Evolutionary conservation across 306 rosid species (phyloP).

Genomic region (Abrus precatorius): DNA sequence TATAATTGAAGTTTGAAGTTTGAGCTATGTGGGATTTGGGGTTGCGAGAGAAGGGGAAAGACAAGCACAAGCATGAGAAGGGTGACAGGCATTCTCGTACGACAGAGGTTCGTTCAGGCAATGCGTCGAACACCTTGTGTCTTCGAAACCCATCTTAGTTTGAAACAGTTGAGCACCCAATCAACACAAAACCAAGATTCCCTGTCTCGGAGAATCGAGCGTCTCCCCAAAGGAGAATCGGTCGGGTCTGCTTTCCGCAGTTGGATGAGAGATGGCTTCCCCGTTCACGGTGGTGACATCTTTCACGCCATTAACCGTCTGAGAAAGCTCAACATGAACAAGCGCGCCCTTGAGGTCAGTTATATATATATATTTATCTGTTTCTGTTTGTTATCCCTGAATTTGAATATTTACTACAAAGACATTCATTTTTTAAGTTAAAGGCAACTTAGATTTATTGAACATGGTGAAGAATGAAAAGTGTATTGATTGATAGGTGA

Average conservation of each 20-base stretch:
- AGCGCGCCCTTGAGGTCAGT: slow-evolving; percentile 86
- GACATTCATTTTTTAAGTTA: not conserved
- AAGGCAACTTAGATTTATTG: not conserved
- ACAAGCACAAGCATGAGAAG: slow-evolving; percentile 48
- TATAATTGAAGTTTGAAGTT: too few relatives aligned
- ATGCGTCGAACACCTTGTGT: slow-evolving; percentile 68
- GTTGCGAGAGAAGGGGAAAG: not conserved
- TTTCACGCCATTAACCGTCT: slow-evolving; percentile 92
- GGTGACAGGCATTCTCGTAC: slow-evolving; percentile 14
- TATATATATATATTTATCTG: not conserved
- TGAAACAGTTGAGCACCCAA: slow-evolving; percentile 62
- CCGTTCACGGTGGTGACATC: slow-evolving; percentile 76
- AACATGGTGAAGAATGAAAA: slow-evolving; percentile 25
- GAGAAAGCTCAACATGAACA: slow-evolving; percentile 78
- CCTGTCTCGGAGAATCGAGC: slow-evolving; percentile 84
- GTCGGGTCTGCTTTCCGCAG: slow-evolving; percentile 78
- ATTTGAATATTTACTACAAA: not conserved
- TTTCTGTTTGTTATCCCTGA: not conserved
- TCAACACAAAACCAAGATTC: slow-evolving; percentile 53
- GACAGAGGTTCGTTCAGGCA: slow-evolving; percentile 58
- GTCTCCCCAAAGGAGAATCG: slow-evolving; percentile 63
- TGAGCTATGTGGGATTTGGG: not conserved
- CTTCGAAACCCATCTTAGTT: slow-evolving; percentile 32
- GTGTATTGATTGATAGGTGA: slow-evolving; percentile 65
- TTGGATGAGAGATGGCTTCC: slow-evolving; percentile 96